Evolutionary conservation across 2,329 filamentous ascomycete genomes (phyloP).

Genomic region (Dothistroma pini): DNA sequence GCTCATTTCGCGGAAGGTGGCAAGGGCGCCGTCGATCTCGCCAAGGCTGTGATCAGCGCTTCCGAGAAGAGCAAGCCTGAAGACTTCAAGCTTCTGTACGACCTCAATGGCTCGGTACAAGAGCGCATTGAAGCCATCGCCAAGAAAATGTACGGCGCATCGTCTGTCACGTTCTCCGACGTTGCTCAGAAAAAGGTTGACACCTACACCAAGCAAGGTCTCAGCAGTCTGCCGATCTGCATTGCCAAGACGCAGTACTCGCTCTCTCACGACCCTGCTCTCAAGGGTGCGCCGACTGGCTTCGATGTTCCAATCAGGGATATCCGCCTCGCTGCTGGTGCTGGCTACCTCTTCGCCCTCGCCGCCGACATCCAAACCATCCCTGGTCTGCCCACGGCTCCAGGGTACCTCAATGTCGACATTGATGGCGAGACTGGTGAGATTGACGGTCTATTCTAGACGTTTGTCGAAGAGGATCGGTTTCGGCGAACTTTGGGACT

Average conservation of each 20-base stretch:
- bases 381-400: constrained; percentile 88
- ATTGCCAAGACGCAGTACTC: constrained; percentile 99
- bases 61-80: constrained; percentile 71
- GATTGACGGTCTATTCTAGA: constrained; percentile 74
- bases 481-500: not conserved
- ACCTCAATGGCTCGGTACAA: constrained; percentile 72
- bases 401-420: constrained; percentile 93
- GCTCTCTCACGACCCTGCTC: constrained; percentile 82
- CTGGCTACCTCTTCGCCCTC: constrained; percentile 89
- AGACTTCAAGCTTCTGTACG: constrained; percentile 84
- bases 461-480: not conserved
- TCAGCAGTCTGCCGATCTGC: constrained; percentile 89
- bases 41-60: constrained; percentile 78
- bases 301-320: constrained; percentile 95
- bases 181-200: constrained; percentile 95
- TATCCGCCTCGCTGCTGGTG: constrained; percentile 88
- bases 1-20: constrained; percentile 98
- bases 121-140: constrained; percentile 89
- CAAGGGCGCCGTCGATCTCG: constrained; percentile 82
- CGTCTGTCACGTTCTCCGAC: constrained; percentile 86
- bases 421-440: constrained; percentile 52
- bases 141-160: constrained; percentile 90
- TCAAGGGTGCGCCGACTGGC: constrained; percentile 92
- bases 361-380: constrained; percentile 99
- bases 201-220: constrained; percentile 87